These are phyloP conservation scores for Actinidia arguta DNA, from an alignment of 179 eudicot genomes.

Conservation along the genomic window DNA sequence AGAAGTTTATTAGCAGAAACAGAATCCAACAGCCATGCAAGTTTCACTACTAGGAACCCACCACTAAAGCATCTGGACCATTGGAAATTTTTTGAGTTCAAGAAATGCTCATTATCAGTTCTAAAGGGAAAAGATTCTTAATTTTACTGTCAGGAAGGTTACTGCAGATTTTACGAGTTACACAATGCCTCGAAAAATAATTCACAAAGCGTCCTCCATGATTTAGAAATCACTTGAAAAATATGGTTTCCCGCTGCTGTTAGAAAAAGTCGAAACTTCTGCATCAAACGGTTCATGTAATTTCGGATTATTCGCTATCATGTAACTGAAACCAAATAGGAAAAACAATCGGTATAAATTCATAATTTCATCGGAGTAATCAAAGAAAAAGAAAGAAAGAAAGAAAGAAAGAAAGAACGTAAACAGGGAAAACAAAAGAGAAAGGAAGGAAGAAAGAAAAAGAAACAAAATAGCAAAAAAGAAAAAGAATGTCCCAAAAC, in stretches of 20 bases:
- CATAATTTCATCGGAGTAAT: too few species aligned
- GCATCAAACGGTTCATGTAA: too few species aligned
- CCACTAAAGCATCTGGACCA: slow-evolving; percentile 79
- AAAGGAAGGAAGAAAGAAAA: too few species aligned
- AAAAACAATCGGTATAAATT: too few species aligned
- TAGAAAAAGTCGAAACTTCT: too few species aligned
- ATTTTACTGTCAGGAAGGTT: too few species aligned
- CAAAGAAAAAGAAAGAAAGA: too few species aligned
- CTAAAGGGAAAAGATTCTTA: slow-evolving; percentile 34
- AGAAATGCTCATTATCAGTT: background rate
- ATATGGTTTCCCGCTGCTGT: slow-evolving; percentile 49
- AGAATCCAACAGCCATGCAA: slow-evolving; percentile 84
- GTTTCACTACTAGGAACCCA: slow-evolving; percentile 94
- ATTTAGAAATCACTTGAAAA: slow-evolving; percentile 82
- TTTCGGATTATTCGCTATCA: slow-evolving; percentile 87
- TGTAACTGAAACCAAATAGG: too few species aligned
- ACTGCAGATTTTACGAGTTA: slow-evolving; percentile 86
- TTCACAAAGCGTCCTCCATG: slow-evolving; percentile 91
- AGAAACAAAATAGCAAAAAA: too few species aligned
- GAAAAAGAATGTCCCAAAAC: too few species aligned
- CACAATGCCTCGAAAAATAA: slow-evolving; percentile 82
- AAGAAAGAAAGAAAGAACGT: too few species aligned
- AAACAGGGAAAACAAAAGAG: too few species aligned
- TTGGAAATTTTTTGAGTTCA: background rate
- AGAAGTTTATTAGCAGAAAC: slow-evolving; percentile 75